Evolutionary conservation across 2,329 filamentous ascomycete species (phyloP).

Genomic region (Xylariaceae sp.): DNA sequence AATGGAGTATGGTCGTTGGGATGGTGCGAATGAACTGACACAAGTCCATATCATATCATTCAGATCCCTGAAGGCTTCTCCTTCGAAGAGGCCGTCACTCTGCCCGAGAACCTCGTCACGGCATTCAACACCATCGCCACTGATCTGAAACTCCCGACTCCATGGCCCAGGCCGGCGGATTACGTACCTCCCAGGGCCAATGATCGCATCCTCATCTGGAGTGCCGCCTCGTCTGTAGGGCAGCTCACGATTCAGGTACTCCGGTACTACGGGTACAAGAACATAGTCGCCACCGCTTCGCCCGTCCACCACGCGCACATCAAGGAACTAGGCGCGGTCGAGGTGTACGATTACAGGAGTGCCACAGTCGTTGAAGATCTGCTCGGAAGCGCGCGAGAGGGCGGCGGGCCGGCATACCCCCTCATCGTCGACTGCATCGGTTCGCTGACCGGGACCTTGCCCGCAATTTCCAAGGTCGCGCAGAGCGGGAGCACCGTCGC

Average conservation of each 20-base stretch:
- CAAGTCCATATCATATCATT: too few species aligned
- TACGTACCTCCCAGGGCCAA: conserved; percentile 34
- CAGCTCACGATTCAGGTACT: conserved; percentile 46
- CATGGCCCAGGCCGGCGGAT: conserved; percentile 48
- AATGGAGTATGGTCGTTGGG: neutral
- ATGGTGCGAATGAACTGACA: neutral
- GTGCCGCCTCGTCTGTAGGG: conserved; percentile 48
- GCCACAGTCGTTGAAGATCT: conserved; percentile 32
- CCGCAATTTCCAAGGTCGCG: conserved; percentile 46
- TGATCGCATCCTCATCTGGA: conserved; percentile 45
- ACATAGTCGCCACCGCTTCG: conserved; percentile 45
- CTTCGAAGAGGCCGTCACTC: conserved; percentile 32
- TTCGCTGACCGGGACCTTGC: conserved; percentile 40
- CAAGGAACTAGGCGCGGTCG: conserved; percentile 38
- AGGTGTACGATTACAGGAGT: conserved; percentile 43
- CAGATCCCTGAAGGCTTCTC: conserved; percentile 24
- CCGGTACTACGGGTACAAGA: conserved; percentile 45
- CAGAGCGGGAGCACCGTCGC: conserved; percentile 46
- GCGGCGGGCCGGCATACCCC: conserved; percentile 30
- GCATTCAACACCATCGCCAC: conserved; percentile 49
- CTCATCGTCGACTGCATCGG: conserved; percentile 54
- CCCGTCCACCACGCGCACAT: conserved; percentile 40
- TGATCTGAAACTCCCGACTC: conserved; percentile 48
- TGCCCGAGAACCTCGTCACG: conserved; percentile 55
- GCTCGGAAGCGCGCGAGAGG: conserved; percentile 19